Percentiles rank a stretch among this genome's conserved stretches.
Conservation (phyloP, 805 yeast species). For the Kodamaea jinghongensis region DNA sequence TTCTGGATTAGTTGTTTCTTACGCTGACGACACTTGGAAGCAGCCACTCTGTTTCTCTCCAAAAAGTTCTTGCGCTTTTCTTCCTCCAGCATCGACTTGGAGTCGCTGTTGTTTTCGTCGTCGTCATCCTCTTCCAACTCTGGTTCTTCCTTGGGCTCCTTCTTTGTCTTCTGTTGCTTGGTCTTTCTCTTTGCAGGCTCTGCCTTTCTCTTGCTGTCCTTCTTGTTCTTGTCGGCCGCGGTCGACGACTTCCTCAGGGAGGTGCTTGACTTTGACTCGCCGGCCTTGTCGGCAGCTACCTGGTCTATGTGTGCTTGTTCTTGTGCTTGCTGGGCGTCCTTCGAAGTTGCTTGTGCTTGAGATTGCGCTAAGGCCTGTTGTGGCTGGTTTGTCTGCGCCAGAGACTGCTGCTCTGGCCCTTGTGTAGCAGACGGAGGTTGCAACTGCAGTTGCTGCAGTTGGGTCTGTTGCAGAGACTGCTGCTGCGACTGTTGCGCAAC, state of each 20-base stretch:
- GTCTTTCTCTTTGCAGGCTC: slow-evolving; percentile 9
- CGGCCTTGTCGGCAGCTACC: too few species aligned
- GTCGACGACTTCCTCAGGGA: too few species aligned
- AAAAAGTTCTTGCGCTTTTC: slow-evolving; percentile 68
- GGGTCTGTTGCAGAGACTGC: slow-evolving; percentile 5
- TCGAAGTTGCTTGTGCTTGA: slow-evolving; percentile 7
- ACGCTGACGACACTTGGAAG: slow-evolving; percentile 90
- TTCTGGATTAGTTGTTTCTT: slow-evolving; percentile 84
- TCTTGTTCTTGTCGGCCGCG: slow-evolving; percentile 1
- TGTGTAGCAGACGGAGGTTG: too few species aligned
- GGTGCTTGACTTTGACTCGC: too few species aligned
- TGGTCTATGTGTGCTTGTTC: slow-evolving; percentile 6
- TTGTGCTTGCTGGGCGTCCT: slow-evolving; percentile 14
- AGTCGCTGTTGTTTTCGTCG: too few species aligned
- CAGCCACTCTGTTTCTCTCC: slow-evolving; percentile 93
- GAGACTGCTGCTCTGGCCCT: slow-evolving; percentile 9
- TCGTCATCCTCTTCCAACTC: slow-evolving; percentile 11
- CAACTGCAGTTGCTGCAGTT: neutral
- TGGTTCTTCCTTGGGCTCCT: slow-evolving; percentile 6
- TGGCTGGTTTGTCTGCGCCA: slow-evolving; percentile 10
- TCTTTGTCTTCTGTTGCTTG: slow-evolving; percentile 11
- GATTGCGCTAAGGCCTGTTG: slow-evolving; percentile 6
- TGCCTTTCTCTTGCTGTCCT: slow-evolving; percentile 10
- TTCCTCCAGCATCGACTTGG: slow-evolving; percentile 20
- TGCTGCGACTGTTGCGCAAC: slow-evolving; percentile 12